Percentiles rank a stretch among this genome's conserved stretches.
These are phyloP conservation scores for Salvia hispanica DNA, from an alignment of 257 asterid species.

Conservation along the genomic window DNA sequence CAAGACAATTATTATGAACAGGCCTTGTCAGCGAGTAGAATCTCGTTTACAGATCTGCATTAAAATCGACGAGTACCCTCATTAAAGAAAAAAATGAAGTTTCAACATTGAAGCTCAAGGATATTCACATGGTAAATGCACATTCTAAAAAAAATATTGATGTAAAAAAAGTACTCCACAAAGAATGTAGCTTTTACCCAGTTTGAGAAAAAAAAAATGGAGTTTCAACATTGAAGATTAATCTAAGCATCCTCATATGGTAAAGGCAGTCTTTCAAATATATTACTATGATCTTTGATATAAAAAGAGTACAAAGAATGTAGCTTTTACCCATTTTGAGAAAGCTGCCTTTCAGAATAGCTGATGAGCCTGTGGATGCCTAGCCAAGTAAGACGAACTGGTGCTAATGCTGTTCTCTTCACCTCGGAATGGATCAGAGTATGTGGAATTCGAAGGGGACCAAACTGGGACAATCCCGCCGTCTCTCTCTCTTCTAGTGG, in stretches of 20 bases:
- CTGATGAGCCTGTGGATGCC: slow-evolving; percentile 74
- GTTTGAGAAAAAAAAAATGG: slow-evolving; percentile 5
- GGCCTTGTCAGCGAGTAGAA: background rate
- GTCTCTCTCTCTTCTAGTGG: slow-evolving; percentile 56
- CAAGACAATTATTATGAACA: background rate
- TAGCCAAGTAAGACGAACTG: slow-evolving; percentile 62
- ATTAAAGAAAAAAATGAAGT: background rate
- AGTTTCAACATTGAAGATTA: slow-evolving; percentile 5
- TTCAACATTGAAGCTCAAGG: slow-evolving; percentile 2
- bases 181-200: too few relatives aligned
- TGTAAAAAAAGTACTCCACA: background rate
- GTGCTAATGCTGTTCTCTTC: slow-evolving; percentile 58
- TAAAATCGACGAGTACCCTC: background rate
- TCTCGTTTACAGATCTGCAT: background rate
- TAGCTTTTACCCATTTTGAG: slow-evolving; percentile 56
- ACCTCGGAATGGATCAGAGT: slow-evolving; percentile 58
- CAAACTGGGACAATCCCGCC: slow-evolving; percentile 89
- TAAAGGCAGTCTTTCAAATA: background rate
- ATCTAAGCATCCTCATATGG: background rate
- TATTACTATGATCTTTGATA: background rate
- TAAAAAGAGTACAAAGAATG: slow-evolving; percentile 6
- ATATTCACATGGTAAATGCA: background rate
- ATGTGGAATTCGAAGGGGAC: slow-evolving; percentile 75
- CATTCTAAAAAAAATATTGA: background rate
- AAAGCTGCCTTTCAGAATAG: slow-evolving; percentile 69